A percentile compares a stretch with the other conserved stretches of the same genome.
phyloP scores from a whole-genome alignment of 192 early-diverging fungal species.

The Rhizophlyctis rosea region DNA sequence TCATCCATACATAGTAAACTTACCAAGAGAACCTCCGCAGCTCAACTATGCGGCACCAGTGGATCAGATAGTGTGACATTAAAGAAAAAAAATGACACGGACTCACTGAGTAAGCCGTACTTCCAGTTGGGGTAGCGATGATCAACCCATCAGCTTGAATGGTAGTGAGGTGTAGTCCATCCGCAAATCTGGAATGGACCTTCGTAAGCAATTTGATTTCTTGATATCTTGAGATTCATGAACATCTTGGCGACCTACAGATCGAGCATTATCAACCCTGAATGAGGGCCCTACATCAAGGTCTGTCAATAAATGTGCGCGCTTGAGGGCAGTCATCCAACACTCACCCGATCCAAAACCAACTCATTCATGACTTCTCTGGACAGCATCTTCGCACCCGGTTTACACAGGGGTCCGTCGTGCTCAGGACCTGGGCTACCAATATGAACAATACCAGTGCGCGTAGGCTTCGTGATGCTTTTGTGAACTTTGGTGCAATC shows the following conservation, averaged over 20 bases:
- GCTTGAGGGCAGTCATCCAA: background rate
- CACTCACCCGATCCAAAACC: slow-evolving; percentile 29
- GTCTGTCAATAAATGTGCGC: background rate
- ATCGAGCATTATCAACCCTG: slow-evolving; percentile 52
- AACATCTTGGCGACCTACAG: slow-evolving; percentile 13
- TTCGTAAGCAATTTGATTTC: slow-evolving; percentile 1
- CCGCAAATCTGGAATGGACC: slow-evolving; percentile 62
- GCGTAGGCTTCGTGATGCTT: background rate
- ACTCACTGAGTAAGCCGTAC: slow-evolving; percentile 46
- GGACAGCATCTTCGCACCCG: slow-evolving; percentile 8
- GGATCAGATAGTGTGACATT: background rate
- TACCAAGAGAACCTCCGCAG: background rate
- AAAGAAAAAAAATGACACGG: slow-evolving; percentile 14
- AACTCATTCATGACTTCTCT: slow-evolving; percentile 30
- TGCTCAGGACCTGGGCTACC: background rate
- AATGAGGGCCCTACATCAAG: slow-evolving; percentile 40
- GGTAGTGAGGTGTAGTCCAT: slow-evolving; percentile 86
- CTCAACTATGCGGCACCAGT: background rate
- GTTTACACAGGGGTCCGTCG: background rate
- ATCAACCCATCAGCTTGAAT: slow-evolving; percentile 96
- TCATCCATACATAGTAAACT: background rate
- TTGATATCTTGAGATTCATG: slow-evolving; percentile 1
- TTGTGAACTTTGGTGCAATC: background rate
- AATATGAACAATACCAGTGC: slow-evolving; percentile 11
- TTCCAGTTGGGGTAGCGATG: slow-evolving; percentile 90